Base-by-base conservation (phyloP, 2,329 filamentous ascomycete genomes). In the Nemania serpens region DNA sequence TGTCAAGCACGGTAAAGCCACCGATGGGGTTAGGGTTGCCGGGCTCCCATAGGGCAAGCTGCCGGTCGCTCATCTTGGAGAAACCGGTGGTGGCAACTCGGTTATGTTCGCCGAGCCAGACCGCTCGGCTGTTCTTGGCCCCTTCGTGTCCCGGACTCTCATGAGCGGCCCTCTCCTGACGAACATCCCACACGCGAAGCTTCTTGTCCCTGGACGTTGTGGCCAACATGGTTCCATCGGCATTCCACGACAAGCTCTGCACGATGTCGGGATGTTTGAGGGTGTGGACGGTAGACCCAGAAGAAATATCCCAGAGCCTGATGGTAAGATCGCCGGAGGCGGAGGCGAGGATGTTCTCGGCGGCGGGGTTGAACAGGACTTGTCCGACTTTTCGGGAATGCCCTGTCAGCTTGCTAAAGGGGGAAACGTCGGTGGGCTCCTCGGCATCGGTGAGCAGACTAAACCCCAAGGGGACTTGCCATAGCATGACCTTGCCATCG, bases 191-290 rank as follows among this genome's bases (percentile, higher is more conserved):
- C 65, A 98, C 88, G 63, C 95, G 89, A 66, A 99, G 84, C 82
- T 97, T 97, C 88, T 99, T 99, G 85, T 99, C 95, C 72, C 95
- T 87, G 63, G 93, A 97, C 9, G 95, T 98, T 7, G 95, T 98
- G 50, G 91, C 93, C 62, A 99, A 80, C 75, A 95, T 83, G 58
- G 88, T 88, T 62, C 95, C 95, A 69, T 91, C 89, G 66, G 93
- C 92, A 77, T 91, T 97, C 94, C 94, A 99, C 33, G 94, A 96
- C 71, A 98, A 82, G 64, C 92, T 96, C 78, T 98, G 95, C 41
- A 98, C 91, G 67, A 97, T 93, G 71, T 99, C 95, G 66, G 85
- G 87, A 76, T 97, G 90, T 78, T 91, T 93, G 64, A 99, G 84
- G 2, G 87, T 87, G 54, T 94, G 82, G 69, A 88, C 87, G 1